Evolutionary conservation across 495 filamentous ascomycete genomes (phyloP).

Genomic region (Terfezia claveryi): DNA sequence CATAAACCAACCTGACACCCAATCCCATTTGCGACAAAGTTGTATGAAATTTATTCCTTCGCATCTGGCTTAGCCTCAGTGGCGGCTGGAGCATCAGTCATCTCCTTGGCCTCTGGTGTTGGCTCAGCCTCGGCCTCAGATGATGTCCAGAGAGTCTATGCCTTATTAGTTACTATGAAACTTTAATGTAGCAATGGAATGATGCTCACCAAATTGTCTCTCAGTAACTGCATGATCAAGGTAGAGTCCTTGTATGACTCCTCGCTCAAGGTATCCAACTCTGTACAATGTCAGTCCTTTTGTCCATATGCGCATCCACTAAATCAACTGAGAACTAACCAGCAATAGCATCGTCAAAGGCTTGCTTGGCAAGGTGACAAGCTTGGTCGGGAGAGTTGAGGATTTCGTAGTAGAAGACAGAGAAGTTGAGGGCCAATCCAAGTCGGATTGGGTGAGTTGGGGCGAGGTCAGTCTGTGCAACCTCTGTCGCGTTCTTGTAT

Average conservation of each 20-base stretch:
- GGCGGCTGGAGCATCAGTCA: constrained; percentile 26
- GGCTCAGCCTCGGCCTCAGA: constrained; percentile 77
- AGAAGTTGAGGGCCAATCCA: constrained; percentile 97
- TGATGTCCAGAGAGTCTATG: constrained; percentile 94
- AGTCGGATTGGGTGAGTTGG: constrained; percentile 98
- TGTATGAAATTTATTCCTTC: not conserved
- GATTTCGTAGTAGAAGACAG: constrained; percentile 99
- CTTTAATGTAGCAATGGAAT: constrained; percentile 1
- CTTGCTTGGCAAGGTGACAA: constrained; percentile 98
- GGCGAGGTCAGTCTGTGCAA: constrained; percentile 91
- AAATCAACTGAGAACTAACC: constrained; percentile 31
- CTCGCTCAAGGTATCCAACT: constrained; percentile 95
- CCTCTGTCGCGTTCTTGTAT: constrained; percentile 96
- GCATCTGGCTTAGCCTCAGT: constrained; percentile 3
- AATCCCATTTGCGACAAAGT: not conserved
- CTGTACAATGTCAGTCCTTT: constrained; percentile 28
- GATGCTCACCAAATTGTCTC: constrained; percentile 81
- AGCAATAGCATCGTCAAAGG: constrained; percentile 97
- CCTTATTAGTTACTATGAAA: constrained; percentile 13
- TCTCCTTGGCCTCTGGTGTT: constrained; percentile 37
- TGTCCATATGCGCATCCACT: not conserved
- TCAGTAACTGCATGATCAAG: constrained; percentile 97
- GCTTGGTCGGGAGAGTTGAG: constrained; percentile 96
- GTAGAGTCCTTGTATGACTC: constrained; percentile 99
- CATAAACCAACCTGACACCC: not conserved